A percentile compares a stretch with the other conserved stretches of the same genome.
These are phyloP conservation scores for Guadua angustifolia DNA, from an alignment of 176 grass and related monocot species.

Conservation along the genomic window DNA sequence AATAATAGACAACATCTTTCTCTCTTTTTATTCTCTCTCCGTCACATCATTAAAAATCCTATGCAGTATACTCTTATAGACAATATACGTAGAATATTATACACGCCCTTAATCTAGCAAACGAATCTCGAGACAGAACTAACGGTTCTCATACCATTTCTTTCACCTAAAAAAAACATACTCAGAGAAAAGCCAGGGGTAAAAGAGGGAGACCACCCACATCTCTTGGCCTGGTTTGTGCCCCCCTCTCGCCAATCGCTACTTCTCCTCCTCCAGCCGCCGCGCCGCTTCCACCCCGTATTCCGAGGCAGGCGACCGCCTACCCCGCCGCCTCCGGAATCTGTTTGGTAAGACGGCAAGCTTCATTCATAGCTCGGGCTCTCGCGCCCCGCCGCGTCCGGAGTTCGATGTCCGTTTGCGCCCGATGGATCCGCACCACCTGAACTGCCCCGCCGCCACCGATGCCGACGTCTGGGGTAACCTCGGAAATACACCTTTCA, in stretches of 20 bases:
- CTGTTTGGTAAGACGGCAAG: background rate
- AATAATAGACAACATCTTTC: too few species aligned
- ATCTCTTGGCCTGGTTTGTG: constrained; percentile 2
- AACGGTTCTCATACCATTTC: too few species aligned
- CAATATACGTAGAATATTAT: too few species aligned
- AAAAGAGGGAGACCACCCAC: background rate
- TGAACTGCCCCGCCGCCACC: constrained; percentile 49
- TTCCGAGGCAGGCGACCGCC: constrained; percentile 7
- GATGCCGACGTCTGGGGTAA: constrained; percentile 79
- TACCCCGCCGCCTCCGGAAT: background rate
- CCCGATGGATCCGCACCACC: constrained; percentile 69
- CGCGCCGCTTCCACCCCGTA: background rate
- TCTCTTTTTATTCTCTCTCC: too few species aligned
- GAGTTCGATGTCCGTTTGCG: constrained; percentile 77
- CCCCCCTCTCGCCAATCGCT: constrained; percentile 4
- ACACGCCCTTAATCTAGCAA: too few species aligned
- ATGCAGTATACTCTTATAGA: too few species aligned
- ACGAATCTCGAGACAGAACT: too few species aligned
- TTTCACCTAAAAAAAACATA: too few species aligned
- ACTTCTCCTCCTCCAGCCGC: constrained; percentile 18
- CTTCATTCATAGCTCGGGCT: constrained; percentile 10
- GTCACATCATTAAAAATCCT: too few species aligned
- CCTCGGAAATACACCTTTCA: background rate
- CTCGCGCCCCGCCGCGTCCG: constrained; percentile 43
- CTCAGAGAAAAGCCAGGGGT: background rate